phyloP scores from a whole-genome alignment of 2,329 filamentous ascomycete species.

The Diaporthe citrichinensis region DNA sequence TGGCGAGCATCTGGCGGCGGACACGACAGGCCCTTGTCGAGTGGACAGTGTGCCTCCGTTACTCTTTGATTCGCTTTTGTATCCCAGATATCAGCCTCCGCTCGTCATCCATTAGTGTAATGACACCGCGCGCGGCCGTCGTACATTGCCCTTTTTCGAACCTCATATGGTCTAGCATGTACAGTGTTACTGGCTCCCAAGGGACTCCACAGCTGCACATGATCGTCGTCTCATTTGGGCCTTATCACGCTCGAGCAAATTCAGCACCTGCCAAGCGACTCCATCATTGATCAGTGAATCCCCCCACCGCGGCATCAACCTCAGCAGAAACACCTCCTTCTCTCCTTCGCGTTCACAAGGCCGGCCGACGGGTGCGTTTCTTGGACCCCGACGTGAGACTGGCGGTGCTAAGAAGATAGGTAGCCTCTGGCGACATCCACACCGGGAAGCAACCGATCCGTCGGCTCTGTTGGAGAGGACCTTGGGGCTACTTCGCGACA shows the following conservation, averaged over 20 bases:
- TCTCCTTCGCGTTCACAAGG: background rate
- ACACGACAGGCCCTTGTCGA: constrained; percentile 11
- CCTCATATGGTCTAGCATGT: constrained; percentile 19
- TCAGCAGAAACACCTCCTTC: background rate
- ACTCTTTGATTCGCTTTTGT: background rate
- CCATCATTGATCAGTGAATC: constrained; percentile 12
- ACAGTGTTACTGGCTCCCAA: constrained; percentile 24
- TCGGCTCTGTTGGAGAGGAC: constrained; percentile 22
- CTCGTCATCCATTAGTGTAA: constrained; percentile 20
- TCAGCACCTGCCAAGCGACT: constrained; percentile 25
- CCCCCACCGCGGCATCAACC: background rate
- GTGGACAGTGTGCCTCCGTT: background rate
- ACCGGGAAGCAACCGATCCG: constrained; percentile 13
- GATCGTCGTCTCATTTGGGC: constrained; percentile 31
- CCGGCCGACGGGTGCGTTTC: constrained; percentile 19
- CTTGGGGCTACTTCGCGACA: constrained; percentile 26
- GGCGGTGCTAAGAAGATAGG: constrained; percentile 14
- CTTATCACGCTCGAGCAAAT: constrained; percentile 32
- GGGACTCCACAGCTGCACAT: constrained; percentile 25
- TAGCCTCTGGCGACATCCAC: constrained; percentile 5
- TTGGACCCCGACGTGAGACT: background rate
- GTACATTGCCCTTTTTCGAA: constrained; percentile 16
- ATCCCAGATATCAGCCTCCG: constrained; percentile 9
- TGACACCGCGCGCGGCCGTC: constrained; percentile 27
- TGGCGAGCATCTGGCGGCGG: background rate